Evolutionary conservation across 83 land plant genomes (phyloP).

Genomic region (Picea abies): DNA sequence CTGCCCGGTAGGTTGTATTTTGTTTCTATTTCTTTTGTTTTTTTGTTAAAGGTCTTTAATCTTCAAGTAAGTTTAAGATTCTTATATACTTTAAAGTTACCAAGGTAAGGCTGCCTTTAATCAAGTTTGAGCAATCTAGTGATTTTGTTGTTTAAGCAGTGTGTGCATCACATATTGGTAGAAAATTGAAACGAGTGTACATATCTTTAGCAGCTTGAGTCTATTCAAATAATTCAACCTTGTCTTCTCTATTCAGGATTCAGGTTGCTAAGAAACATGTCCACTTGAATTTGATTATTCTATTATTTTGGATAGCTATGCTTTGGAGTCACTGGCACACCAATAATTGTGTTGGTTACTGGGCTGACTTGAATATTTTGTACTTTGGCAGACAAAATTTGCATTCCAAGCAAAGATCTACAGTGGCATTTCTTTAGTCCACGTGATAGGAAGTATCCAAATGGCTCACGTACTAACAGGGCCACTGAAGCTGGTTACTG

Average conservation of each 20-base stretch:
- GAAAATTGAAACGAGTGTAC: not conserved
- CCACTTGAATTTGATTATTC: not conserved
- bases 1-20: conserved; percentile 9
- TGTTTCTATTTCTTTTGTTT: not conserved
- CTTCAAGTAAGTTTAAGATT: not conserved
- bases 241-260: not conserved
- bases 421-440: conserved; percentile 27
- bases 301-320: not conserved
- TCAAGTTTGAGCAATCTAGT: not conserved
- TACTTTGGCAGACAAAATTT: conserved; percentile 13
- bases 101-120: not conserved
- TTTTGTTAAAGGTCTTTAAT: not conserved
- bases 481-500: conserved; percentile 29
- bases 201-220: not conserved
- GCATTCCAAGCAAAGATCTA: conserved; percentile 14
- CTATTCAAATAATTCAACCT: not conserved
- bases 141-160: not conserved
- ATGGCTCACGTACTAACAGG: conserved; percentile 23
- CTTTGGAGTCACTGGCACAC: not conserved
- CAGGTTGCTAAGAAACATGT: not conserved
- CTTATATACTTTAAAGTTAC: not conserved
- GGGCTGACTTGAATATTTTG: not conserved
- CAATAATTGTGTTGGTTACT: conserved; percentile 4
- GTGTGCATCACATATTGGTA: not conserved
- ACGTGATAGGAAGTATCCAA: conserved; percentile 28